Evolutionary conservation across 345 rosid species (phyloP).

Genomic region (Gossypium sturtianum): DNA sequence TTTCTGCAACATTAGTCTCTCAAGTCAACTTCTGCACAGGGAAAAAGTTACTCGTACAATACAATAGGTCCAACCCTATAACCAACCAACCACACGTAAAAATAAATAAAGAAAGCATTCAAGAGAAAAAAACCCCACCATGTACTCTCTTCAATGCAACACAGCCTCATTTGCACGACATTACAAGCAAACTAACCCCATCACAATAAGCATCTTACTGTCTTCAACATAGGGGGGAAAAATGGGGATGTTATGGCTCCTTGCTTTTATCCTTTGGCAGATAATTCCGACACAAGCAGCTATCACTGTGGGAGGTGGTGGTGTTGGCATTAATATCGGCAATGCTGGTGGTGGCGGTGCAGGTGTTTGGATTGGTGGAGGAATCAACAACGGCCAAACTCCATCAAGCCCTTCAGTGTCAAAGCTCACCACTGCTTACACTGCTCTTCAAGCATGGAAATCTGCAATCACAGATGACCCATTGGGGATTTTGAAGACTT

Average conservation of each 20-base stretch:
- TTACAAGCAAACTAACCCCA: conserved; percentile 21
- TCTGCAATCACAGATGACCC: conserved; percentile 76
- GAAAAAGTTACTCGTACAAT: neutral
- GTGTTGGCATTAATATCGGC: conserved; percentile 38
- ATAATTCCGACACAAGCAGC: conserved; percentile 32
- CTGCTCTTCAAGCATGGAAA: conserved; percentile 84
- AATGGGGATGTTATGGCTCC: conserved; percentile 1
- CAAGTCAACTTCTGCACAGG: neutral
- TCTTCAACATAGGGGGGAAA: neutral
- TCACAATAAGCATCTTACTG: conserved; percentile 10
- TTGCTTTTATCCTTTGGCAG: conserved; percentile 13
- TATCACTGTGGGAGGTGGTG: conserved; percentile 38
- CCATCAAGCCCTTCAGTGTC: conserved; percentile 29
- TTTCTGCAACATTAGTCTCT: neutral
- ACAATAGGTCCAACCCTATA: neutral
- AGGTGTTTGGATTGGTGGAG: conserved; percentile 50
- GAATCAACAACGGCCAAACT: conserved; percentile 26
- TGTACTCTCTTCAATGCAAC: conserved; percentile 27
- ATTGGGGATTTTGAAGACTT: conserved; percentile 50
- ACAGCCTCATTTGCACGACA: conserved; percentile 25
- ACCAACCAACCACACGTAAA: neutral
- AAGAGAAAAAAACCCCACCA: conserved; percentile 17
- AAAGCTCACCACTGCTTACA: conserved; percentile 38
- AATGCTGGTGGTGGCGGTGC: conserved; percentile 26
- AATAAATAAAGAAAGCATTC: neutral